Evolutionary conservation across 2,329 filamentous ascomycete genomes (phyloP), one percentile per base, ranked within the genome.

Genomic region (Ceratocystiopsis brevicomis): DNA sequence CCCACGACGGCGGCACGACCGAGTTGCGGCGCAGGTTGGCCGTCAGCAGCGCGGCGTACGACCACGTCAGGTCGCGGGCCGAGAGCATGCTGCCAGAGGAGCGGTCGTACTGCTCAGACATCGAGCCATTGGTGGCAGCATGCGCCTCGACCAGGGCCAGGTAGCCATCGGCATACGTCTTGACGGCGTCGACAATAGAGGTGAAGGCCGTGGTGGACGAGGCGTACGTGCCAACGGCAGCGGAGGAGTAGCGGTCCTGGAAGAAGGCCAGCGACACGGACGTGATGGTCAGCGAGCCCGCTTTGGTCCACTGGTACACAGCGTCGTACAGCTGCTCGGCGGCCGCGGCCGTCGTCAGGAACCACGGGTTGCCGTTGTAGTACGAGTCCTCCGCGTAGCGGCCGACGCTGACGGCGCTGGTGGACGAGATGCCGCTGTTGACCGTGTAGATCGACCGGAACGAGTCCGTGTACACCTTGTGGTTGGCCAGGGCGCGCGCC

Each of bases 241-340:
- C 66, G 1, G 65, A 66, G 13, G 75, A 65, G 42, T 71, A 67
- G 9, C 84, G 62, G 50, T 77, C 76, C 47, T 64, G 58, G 70
- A 87, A 90, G 64, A 90, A 88, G 9, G 69, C 54, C 10, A 85
- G 64, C 0, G 80, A 85, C 2, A 67, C 67, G 0, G 65, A 60
- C 6, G 73, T 78, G 39, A 88, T 69, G 1, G 67, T 69, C 52
- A 92, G 68, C 6, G 66, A 76, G 1, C 74, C 76, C 21, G 66
- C 58, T 34, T 64, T 59, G 48, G 78, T 66, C 80, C 81, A 88
- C 41, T 79, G 74, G 50, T 78, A 77, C 1, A 86, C 53, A 1
- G 83, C 78, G 52, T 81, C 77, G 56, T 86, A 88, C 3, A 92
- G 69, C 54, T 82, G 78, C 59, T 90, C 83, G 3, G 82, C 84